phyloP scores from a whole-genome alignment of 768 basidiomycete genomes.

The Russula sp. region DNA sequence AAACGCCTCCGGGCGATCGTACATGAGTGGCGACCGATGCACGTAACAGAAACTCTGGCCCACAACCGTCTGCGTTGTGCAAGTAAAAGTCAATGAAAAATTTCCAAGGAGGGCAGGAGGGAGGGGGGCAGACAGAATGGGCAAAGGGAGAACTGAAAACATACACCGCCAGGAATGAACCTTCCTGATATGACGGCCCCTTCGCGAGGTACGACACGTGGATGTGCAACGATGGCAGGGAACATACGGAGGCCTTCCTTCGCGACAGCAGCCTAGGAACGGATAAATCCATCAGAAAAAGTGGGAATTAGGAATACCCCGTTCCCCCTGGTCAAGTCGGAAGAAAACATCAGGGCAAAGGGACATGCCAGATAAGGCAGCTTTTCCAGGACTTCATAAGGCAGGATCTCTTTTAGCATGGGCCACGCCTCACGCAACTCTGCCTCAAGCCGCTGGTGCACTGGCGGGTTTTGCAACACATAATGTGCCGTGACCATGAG shows the following conservation, averaged over 20 bases:
- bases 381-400: constrained; percentile 36
- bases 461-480: constrained; percentile 28
- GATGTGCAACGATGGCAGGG: constrained; percentile 34
- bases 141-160: constrained; percentile 8
- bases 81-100: neutral
- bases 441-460: constrained; percentile 27
- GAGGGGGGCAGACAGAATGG: neutral
- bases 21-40: constrained; percentile 35
- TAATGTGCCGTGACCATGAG: constrained; percentile 34
- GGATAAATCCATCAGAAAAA: neutral
- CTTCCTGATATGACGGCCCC: constrained; percentile 31
- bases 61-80: constrained; percentile 31
- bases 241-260: constrained; percentile 40
- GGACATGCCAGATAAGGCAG: constrained; percentile 40
- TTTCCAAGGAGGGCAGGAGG: neutral
- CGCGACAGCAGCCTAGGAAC: constrained; percentile 38
- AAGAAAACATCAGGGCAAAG: too few relatives aligned
- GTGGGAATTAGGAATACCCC: neutral
- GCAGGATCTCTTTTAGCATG: constrained; percentile 28
- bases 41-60: constrained; percentile 34
- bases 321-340: too few relatives aligned
- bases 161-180: constrained; percentile 34
- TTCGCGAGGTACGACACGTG: constrained; percentile 33
- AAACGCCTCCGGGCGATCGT: constrained; percentile 35
- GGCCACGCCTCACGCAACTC: constrained; percentile 38